phyloP scores from a whole-genome alignment of 441 rosid species.

The Brassica hybrid region DNA sequence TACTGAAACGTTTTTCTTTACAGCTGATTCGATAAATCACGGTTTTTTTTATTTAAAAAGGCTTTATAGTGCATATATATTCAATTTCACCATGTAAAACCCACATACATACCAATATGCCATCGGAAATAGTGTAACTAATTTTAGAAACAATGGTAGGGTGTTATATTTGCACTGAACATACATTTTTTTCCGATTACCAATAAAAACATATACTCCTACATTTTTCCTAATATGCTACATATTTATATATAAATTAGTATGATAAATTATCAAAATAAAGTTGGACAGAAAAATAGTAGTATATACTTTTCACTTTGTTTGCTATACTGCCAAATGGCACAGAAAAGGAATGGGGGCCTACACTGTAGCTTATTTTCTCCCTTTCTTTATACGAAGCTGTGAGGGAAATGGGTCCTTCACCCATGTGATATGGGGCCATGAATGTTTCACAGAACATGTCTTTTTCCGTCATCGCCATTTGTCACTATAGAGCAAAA shows the following conservation, averaged over 20 bases:
- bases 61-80: too few relatives aligned
- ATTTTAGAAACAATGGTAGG: background rate
- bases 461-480: conserved; percentile 48
- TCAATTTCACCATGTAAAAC: background rate
- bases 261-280: background rate
- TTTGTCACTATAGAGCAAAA: conserved; percentile 45
- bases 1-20: background rate
- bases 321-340: background rate
- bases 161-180: background rate
- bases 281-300: background rate
- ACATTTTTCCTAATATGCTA: background rate
- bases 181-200: background rate
- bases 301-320: background rate
- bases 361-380: conserved; percentile 25
- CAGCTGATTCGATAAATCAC: background rate
- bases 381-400: background rate
- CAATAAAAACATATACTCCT: too few relatives aligned
- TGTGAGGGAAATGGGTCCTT: conserved; percentile 23
- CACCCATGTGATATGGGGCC: conserved; percentile 73
- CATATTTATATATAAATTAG: background rate
- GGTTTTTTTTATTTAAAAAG: too few relatives aligned
- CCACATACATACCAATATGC: background rate
- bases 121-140: background rate
- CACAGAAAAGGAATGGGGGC: conserved; percentile 37
- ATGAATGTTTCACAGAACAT: conserved; percentile 26